Conservation (phyloP, 192 early-diverging fungal genomes). For the Rhizophagus prolifer region DNA sequence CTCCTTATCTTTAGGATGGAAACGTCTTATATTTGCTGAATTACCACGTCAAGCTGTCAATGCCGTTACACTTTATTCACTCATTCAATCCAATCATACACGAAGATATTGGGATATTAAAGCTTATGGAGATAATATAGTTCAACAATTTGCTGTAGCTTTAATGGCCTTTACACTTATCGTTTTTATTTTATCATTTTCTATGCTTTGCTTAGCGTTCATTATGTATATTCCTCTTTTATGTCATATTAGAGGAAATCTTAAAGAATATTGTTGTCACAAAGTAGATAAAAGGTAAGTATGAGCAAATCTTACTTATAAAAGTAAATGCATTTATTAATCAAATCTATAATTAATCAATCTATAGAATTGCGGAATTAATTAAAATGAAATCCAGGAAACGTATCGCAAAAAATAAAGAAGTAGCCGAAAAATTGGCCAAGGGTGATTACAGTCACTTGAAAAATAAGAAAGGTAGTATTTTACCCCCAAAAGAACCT, state of each 20-base stretch:
- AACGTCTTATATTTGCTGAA: conserved; percentile 79
- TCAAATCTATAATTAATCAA: too few species aligned
- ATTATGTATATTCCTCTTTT: conserved; percentile 78
- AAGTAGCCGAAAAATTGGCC: background rate
- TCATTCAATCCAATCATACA: conserved; percentile 25
- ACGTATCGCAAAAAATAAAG: conserved; percentile 37
- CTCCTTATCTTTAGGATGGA: conserved; percentile 64
- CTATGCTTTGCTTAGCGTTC: conserved; percentile 58
- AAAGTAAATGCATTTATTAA: too few species aligned
- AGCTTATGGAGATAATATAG: conserved; percentile 29
- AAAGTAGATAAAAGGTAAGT: conserved; percentile 85
- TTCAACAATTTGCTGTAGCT: background rate
- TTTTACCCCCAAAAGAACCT: background rate
- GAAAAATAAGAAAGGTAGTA: background rate
- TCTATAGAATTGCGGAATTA: conserved; percentile 55
- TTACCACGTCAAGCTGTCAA: conserved; percentile 76
- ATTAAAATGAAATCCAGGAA: conserved; percentile 52
- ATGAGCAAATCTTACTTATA: too few species aligned
- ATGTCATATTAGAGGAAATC: conserved; percentile 76
- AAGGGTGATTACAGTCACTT: background rate
- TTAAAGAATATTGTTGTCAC: conserved; percentile 88
- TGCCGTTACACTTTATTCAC: conserved; percentile 49
- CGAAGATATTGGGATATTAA: background rate
- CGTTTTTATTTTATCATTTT: conserved; percentile 57
- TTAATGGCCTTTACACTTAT: conserved; percentile 64